phyloP scores from a whole-genome alignment of 305 asterid genomes.

The Rubia peregrina region DNA sequence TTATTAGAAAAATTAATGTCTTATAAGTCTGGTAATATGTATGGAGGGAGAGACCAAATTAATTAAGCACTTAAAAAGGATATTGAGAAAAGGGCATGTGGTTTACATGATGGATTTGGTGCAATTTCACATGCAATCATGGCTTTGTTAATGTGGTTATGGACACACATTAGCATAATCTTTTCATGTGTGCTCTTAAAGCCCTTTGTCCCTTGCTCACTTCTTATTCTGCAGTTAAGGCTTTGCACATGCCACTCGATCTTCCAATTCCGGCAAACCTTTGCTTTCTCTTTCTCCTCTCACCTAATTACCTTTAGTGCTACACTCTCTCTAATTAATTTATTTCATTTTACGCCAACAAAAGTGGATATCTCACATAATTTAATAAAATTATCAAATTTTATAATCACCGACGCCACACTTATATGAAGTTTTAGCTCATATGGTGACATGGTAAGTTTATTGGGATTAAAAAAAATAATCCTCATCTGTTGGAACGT shows the following conservation, averaged over 20 bases:
- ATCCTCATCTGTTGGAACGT: too few relatives aligned
- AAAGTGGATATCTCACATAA: not conserved
- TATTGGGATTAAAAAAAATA: too few relatives aligned
- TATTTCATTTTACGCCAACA: not conserved
- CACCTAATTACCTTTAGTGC: not conserved
- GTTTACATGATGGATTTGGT: slow-evolving; percentile 44
- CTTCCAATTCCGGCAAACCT: slow-evolving; percentile 33
- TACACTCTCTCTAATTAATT: not conserved
- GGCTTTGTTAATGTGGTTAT: slow-evolving; percentile 16
- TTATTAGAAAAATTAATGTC: too few relatives aligned
- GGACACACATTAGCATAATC: slow-evolving; percentile 26
- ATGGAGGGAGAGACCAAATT: not conserved
- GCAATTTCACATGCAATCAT: slow-evolving; percentile 37
- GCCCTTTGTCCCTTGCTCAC: slow-evolving; percentile 20
- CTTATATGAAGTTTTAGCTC: too few relatives aligned
- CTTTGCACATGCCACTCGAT: slow-evolving; percentile 44
- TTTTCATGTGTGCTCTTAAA: slow-evolving; percentile 30
- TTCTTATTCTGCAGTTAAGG: slow-evolving; percentile 35
- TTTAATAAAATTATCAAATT: too few relatives aligned
- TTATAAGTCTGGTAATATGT: too few relatives aligned
- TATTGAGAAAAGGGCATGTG: slow-evolving; percentile 45
- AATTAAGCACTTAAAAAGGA: slow-evolving; percentile 18
- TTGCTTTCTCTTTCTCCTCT: not conserved
- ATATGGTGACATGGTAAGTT: too few relatives aligned
- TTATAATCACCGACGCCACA: too few relatives aligned